phyloP scores from a whole-genome alignment of 306 rosid genomes.

The Ochetophila trinervis region DNA sequence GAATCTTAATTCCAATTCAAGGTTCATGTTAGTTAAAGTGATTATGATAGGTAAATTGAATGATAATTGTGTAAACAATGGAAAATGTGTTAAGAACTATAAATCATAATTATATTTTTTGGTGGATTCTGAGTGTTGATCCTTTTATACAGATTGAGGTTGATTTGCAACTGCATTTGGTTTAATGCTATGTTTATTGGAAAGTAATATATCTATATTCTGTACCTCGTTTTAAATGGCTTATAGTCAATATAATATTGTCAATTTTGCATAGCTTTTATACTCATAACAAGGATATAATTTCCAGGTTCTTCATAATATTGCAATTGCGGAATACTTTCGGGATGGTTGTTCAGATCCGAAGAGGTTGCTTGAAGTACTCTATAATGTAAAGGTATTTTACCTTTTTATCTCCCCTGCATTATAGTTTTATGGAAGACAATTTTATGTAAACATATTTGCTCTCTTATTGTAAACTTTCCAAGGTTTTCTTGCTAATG shows the following conservation, averaged over 20 bases:
- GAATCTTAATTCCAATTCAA: not conserved
- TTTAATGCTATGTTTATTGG: not conserved
- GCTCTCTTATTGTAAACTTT: conserved; percentile 3
- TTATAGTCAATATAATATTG: not conserved
- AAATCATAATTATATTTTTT: not conserved
- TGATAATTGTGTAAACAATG: not conserved
- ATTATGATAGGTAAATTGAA: not conserved
- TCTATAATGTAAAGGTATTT: conserved; percentile 73
- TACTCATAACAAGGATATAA: not conserved
- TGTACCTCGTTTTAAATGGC: not conserved
- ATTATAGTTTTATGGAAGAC: not conserved
- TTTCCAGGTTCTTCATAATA: conserved; percentile 84
- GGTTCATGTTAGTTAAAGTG: not conserved
- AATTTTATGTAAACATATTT: conserved; percentile 10
- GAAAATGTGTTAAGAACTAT: not conserved
- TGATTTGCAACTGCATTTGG: not conserved
- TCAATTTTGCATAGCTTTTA: not conserved
- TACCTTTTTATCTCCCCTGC: conserved; percentile 12
- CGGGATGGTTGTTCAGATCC: conserved; percentile 90
- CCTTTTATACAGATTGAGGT: not conserved
- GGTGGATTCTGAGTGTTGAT: not conserved
- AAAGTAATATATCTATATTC: not conserved
- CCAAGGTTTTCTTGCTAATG: too few relatives aligned
- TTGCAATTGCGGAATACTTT: conserved; percentile 73
- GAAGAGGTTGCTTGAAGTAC: conserved; percentile 70